phyloP scores from a whole-genome alignment of 2,329 filamentous ascomycete genomes.

The Emydomyces testavorans region DNA sequence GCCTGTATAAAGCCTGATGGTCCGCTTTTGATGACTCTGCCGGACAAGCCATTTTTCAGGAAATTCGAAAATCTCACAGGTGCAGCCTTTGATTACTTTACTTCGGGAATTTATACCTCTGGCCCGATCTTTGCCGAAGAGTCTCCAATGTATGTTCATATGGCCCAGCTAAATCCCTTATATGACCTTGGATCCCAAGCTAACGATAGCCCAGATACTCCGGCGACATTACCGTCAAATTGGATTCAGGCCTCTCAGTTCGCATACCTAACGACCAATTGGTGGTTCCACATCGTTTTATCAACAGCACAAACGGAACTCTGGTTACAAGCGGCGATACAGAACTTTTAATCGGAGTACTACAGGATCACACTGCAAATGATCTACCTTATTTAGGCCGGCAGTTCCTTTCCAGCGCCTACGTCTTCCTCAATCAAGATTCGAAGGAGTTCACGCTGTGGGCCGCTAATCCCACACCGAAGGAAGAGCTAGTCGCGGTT shows the following conservation, averaged over 20 bases:
- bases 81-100: no score
- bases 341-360: no score
- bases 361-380: no score
- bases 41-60: background rate
- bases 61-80: background rate
- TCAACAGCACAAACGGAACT: no score
- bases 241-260: slow-evolving; percentile 17
- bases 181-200: background rate
- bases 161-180: background rate
- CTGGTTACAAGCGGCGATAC: no score
- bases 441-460: slow-evolving; percentile 18
- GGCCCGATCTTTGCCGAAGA: no score
- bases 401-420: slow-evolving; percentile 25
- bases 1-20: slow-evolving; percentile 7
- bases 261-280: slow-evolving; percentile 25
- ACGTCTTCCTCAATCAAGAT: slow-evolving; percentile 25
- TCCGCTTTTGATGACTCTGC: background rate
- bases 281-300: slow-evolving; percentile 21
- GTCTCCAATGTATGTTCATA: no score
- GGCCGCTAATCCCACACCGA: slow-evolving; percentile 14
- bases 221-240: slow-evolving; percentile 16
- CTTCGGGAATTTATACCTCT: no score
- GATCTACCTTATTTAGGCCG: slow-evolving; percentile 21
- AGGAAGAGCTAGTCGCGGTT: slow-evolving; percentile 18
- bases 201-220: slow-evolving; percentile 2